phyloP scores from a whole-genome alignment of 805 yeast species.

The Hanseniaspora singularis region DNA sequence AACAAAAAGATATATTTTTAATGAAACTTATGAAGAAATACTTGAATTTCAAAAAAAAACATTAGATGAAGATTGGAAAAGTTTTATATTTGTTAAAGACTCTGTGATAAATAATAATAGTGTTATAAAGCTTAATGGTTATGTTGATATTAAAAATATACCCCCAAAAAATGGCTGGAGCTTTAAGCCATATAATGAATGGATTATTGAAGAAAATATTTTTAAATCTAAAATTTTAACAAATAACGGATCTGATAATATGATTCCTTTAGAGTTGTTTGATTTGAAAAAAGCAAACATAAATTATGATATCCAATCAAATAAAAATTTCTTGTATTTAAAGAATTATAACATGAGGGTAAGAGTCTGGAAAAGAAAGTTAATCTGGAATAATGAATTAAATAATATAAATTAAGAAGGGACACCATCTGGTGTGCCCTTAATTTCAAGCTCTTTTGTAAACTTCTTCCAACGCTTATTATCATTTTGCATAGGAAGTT shows the following conservation, averaged over 20 bases:
- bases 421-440: constrained; percentile 71
- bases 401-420: constrained; percentile 41
- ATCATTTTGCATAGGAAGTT: constrained; percentile 59
- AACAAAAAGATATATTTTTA: neutral
- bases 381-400: neutral
- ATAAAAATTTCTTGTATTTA: neutral
- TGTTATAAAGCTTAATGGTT: neutral
- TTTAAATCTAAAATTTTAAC: neutral
- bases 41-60: neutral
- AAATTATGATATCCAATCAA: neutral
- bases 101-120: neutral
- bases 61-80: no score
- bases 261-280: neutral
- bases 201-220: constrained; percentile 1
- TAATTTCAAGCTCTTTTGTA: constrained; percentile 39
- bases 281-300: neutral
- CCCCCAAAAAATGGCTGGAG: neutral
- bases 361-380: constrained; percentile 1
- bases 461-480: constrained; percentile 53
- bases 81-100: neutral
- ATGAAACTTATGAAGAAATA: neutral
- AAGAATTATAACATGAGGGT: neutral
- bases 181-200: neutral
- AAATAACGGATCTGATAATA: neutral
- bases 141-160: neutral